Percentiles rank a stretch among this genome's conserved stretches.
Conservation (phyloP, 768 basidiomycete species). For the Hydnomerulius pinastri region DNA sequence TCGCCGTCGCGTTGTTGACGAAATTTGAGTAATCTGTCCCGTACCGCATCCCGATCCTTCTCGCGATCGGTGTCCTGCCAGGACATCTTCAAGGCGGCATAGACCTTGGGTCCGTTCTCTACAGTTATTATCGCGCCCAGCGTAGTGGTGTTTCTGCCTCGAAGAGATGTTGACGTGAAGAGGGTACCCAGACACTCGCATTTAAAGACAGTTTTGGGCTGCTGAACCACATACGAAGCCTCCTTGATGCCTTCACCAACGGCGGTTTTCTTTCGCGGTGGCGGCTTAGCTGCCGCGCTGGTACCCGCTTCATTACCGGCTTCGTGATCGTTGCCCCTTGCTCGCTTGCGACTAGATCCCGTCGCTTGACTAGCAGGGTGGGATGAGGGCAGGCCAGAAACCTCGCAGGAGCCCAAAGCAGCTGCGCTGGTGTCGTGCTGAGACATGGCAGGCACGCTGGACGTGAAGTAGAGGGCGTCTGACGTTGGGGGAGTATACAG, state of each 20-base stretch:
- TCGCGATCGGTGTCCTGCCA: slow-evolving; percentile 1
- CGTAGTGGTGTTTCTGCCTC: neutral
- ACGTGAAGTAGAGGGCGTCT: no score
- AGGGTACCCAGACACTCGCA: neutral
- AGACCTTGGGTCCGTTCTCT: neutral
- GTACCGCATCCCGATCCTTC: neutral
- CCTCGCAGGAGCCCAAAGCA: no score
- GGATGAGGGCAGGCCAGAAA: neutral
- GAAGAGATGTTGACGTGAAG: neutral
- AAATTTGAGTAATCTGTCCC: neutral
- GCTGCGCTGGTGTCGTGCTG: no score
- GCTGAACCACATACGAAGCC: neutral
- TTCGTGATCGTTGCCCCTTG: neutral
- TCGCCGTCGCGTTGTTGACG: no score
- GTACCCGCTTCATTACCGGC: neutral
- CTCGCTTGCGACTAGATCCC: neutral
- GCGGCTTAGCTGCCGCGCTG: no score
- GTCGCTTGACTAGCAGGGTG: neutral
- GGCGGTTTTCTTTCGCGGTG: neutral
- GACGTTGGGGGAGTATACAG: no score
- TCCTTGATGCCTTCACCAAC: neutral
- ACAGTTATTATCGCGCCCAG: neutral
- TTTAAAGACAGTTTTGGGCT: neutral
- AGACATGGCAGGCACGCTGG: no score
- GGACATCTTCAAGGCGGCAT: neutral